phyloP scores from a whole-genome alignment of 2,329 filamentous ascomycete genomes.

The Pestalotiopsis sp. region DNA sequence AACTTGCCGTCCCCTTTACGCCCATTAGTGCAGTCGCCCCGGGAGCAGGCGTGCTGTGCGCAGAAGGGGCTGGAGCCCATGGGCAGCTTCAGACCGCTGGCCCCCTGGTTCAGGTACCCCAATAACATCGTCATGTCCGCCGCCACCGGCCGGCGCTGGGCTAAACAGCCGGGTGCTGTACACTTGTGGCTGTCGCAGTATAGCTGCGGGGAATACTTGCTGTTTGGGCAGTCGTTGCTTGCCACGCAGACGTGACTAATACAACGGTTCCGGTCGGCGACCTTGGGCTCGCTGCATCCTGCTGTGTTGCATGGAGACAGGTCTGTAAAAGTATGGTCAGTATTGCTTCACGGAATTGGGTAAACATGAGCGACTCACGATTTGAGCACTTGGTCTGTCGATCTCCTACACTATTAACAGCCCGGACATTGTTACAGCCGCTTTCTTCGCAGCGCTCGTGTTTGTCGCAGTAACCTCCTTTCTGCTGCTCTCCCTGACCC shows the following conservation, averaged over 20 bases:
- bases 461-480: constrained; percentile 19
- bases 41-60: background rate
- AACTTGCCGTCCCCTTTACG: background rate
- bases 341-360: background rate
- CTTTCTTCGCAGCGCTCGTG: constrained; percentile 17
- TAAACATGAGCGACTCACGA: constrained; percentile 16
- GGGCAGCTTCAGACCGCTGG: background rate
- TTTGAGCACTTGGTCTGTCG: constrained; percentile 18
- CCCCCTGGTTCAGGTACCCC: background rate
- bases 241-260: background rate
- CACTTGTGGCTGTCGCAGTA: constrained; percentile 5
- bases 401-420: constrained; percentile 8
- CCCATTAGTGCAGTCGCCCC: background rate
- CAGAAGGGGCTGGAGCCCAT: background rate
- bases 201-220: background rate
- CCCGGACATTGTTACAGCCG: constrained; percentile 12
- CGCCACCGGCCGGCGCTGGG: background rate
- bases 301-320: background rate
- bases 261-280: background rate
- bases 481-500: constrained; percentile 17
- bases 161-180: background rate
- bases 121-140: background rate
- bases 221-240: background rate
- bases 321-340: background rate
- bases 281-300: background rate